Base-by-base conservation (phyloP, 179 eudicot species). In the Drosera spatulata region DNA sequence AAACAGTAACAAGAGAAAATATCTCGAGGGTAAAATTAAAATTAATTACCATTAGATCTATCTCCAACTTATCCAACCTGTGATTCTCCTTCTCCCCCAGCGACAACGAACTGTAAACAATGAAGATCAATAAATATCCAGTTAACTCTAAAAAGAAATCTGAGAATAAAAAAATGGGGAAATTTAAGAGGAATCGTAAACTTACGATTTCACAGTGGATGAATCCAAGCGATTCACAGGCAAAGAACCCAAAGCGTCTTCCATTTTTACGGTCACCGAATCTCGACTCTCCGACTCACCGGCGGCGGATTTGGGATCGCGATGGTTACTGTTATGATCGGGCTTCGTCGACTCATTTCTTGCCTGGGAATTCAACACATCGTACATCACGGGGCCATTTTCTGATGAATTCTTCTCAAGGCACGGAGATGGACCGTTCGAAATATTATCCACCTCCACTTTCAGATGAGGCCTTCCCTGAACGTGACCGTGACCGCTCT, bases 31-130 rank as follows among this genome's bases (percentile, higher is more conserved):
- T 37, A 59, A 43, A n/a, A 41, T 6, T 38, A 7, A 59, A 40
- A 54, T 57, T 42, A 37, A 81, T 73, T 53, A 94, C 99, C 99
- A 90, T 90, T 72, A 94, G 95, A 87, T 94, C 99, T 69, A 91
- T 87, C 72, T 90, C 72, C 60, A 74, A 82, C 64, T 85, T 94
- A 39, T 86, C 90, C 65, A 76, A 89, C 58, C 81, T 81, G 5
- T 71, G 82, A 50, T 51, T 75, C 43, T 76, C 96, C 53, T 69
- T 65, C 58, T 66, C 82, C 7, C 61, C 50, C 15, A 60, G 39
- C 13, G 66, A 7, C 22, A 71, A 48, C 55, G 60, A 73, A 55
- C 93, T 77, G 80, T 63, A 7, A 43, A 7, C 5, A 43, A 80
- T 10, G 50, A 64, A 12, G 42, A 69, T 15, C 6, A 22, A 39